These are phyloP conservation scores for Raphidocelis subcapitata DNA, from an alignment of 139 green algal genomes.

Conservation along the genomic window DNA sequence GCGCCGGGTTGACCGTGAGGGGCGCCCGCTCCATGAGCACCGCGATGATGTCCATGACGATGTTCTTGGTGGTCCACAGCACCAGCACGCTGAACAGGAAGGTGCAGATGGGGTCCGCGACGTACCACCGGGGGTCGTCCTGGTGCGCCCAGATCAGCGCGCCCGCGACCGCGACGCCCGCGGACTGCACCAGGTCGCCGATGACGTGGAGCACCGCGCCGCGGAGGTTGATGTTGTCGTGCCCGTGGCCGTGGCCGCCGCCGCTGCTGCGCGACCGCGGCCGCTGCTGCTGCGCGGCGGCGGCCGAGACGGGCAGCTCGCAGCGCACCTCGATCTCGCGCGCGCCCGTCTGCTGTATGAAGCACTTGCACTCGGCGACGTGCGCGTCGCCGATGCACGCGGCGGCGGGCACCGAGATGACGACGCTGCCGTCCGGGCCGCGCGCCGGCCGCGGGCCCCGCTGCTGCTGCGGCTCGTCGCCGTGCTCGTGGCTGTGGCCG, in stretches of 20 bases:
- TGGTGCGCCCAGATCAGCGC: constrained; percentile 87
- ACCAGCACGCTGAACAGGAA: constrained; percentile 92
- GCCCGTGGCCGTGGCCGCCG: constrained; percentile 9
- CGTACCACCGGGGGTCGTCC: constrained; percentile 62
- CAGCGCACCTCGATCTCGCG: constrained; percentile 26
- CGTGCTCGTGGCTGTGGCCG: constrained; percentile 26
- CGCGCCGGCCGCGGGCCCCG: not conserved
- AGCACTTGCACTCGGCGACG: not conserved
- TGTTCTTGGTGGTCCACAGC: constrained; percentile 75
- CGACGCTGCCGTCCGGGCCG: not conserved
- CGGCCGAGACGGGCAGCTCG: constrained; percentile 5
- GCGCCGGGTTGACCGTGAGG: constrained; percentile 27
- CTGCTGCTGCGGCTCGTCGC: constrained; percentile 5
- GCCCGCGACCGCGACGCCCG: constrained; percentile 85
- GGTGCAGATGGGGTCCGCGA: constrained; percentile 91
- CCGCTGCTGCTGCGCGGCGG: not conserved
- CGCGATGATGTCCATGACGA: constrained; percentile 85
- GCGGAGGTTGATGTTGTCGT: constrained; percentile 65
- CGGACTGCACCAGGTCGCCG: constrained; percentile 89
- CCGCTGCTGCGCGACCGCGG: not conserved
- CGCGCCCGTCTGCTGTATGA: constrained; percentile 2
- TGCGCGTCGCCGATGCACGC: too few relatives aligned
- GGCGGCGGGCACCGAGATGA: constrained; percentile 8
- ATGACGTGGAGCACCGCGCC: constrained; percentile 89
- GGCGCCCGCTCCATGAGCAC: constrained; percentile 93